These are phyloP conservation scores for Diutina siamensis DNA, from an alignment of 1,139 yeast species.

Conservation along the genomic window DNA sequence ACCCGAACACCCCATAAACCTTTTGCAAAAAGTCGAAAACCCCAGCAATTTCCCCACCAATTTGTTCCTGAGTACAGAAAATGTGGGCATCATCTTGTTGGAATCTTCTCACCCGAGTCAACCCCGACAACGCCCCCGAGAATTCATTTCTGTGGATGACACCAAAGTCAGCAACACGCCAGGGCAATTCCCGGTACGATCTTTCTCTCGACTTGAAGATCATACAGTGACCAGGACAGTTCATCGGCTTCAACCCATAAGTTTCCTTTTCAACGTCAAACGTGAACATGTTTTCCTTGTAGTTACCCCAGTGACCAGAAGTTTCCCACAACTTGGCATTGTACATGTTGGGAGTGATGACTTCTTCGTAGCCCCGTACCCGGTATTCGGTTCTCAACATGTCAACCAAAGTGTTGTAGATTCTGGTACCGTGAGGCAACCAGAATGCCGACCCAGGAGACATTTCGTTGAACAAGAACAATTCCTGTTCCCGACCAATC, in stretches of 20 bases:
- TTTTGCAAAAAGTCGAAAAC: constrained; percentile 70
- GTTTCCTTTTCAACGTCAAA: constrained; percentile 88
- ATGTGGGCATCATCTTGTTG: constrained; percentile 99
- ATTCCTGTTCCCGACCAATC: constrained; percentile 92
- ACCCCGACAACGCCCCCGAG: constrained; percentile 74
- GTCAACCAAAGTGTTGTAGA: constrained; percentile 74
- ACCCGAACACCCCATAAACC: constrained; percentile 77
- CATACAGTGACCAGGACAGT: constrained; percentile 96
- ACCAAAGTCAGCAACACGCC: constrained; percentile 95
- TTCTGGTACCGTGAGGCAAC: constrained; percentile 97
- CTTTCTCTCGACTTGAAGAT: constrained; percentile 80
- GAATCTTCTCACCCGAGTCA: constrained; percentile 93
- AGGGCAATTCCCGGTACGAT: constrained; percentile 88
- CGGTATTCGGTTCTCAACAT: constrained; percentile 74
- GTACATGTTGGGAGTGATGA: constrained; percentile 96
- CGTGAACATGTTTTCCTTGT: constrained; percentile 94
- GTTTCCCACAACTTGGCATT: constrained; percentile 94
- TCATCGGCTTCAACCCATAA: constrained; percentile 93
- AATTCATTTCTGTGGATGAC: constrained; percentile 93
- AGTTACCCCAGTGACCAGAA: constrained; percentile 97
- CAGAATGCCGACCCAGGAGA: constrained; percentile 97
- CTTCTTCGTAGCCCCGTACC: constrained; percentile 92
- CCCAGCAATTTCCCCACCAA: constrained; percentile 67
- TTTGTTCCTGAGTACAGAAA: constrained; percentile 85
- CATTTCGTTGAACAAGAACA: constrained; percentile 89